Conservation (phyloP, 164 flowering plant genomes). For the Piper betle region DNA sequence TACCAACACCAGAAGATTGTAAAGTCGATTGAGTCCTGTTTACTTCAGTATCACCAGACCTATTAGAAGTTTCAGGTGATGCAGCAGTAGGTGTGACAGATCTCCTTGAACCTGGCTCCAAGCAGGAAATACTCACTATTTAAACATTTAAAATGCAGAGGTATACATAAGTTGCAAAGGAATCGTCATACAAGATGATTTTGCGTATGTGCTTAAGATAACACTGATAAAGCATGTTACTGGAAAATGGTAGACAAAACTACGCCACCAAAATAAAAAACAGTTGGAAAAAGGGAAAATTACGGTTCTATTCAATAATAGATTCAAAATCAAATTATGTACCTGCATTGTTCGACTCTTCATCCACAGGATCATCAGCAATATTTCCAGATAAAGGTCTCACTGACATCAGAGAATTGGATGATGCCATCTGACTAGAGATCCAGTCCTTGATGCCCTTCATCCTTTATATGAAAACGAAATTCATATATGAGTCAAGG, state of each 20-base stretch:
- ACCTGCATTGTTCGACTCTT: slow-evolving; percentile 36
- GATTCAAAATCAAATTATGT: not conserved
- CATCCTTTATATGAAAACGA: slow-evolving; percentile 23
- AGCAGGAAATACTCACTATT: not conserved
- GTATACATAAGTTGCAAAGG: not conserved
- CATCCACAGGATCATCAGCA: slow-evolving; percentile 24
- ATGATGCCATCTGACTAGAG: slow-evolving; percentile 48
- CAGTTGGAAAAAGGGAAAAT: not conserved
- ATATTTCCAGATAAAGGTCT: slow-evolving; percentile 41
- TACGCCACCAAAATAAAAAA: not conserved
- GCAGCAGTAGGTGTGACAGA: slow-evolving; percentile 11
- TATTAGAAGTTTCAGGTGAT: slow-evolving; percentile 13
- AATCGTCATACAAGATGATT: not conserved
- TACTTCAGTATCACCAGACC: slow-evolving; percentile 21
- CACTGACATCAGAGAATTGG: slow-evolving; percentile 35
- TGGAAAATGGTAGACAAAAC: not conserved
- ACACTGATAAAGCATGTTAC: not conserved
- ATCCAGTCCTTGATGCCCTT: slow-evolving; percentile 75
- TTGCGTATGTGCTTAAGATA: not conserved
- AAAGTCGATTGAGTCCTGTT: slow-evolving; percentile 8
- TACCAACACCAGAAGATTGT: slow-evolving; percentile 20
- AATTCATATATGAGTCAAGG: not conserved
- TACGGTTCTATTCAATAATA: not conserved
- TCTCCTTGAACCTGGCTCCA: slow-evolving; percentile 20
- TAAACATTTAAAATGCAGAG: not conserved